phyloP scores from a whole-genome alignment of 2,329 filamentous ascomycete genomes.

The Trichoderma lentiforme region DNA sequence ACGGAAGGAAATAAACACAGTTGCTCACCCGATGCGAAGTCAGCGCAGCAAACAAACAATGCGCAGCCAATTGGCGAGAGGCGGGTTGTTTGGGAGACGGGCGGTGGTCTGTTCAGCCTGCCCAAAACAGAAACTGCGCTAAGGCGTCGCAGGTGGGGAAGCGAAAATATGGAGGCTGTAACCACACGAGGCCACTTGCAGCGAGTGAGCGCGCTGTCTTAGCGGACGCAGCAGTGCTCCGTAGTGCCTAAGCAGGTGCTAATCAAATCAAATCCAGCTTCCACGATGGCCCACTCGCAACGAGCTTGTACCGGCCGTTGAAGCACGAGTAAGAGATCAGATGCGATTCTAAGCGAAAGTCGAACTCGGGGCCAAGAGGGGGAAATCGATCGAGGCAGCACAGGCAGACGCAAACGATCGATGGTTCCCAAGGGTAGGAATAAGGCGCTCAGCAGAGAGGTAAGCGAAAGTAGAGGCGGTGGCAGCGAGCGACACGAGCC shows the following conservation, averaged over 20 bases:
- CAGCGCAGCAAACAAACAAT: constrained; percentile 15
- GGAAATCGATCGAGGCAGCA: neutral
- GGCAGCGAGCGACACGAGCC: constrained; percentile 18
- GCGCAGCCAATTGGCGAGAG: constrained; percentile 11
- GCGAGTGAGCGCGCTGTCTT: neutral
- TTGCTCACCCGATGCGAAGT: constrained; percentile 14
- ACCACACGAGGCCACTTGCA: constrained; percentile 1
- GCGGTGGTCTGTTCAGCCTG: constrained; percentile 9
- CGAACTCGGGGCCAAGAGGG: neutral
- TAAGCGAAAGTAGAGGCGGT: constrained; percentile 7
- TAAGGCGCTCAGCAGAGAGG: neutral
- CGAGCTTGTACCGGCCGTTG: neutral
- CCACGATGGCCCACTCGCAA: neutral
- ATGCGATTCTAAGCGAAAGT: neutral
- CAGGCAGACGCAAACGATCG: neutral
- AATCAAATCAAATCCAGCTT: neutral
- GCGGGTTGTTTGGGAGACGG: constrained; percentile 19
- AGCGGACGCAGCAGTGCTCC: neutral
- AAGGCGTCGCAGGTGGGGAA: constrained; percentile 7
- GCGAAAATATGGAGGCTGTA: constrained; percentile 4
- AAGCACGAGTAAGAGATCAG: neutral
- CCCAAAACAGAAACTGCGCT: constrained; percentile 16
- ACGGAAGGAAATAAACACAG: neutral
- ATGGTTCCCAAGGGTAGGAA: neutral
- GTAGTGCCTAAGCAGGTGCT: neutral